phyloP scores from a whole-genome alignment of 139 green algal species.

The Micromonas commoda region DNA sequence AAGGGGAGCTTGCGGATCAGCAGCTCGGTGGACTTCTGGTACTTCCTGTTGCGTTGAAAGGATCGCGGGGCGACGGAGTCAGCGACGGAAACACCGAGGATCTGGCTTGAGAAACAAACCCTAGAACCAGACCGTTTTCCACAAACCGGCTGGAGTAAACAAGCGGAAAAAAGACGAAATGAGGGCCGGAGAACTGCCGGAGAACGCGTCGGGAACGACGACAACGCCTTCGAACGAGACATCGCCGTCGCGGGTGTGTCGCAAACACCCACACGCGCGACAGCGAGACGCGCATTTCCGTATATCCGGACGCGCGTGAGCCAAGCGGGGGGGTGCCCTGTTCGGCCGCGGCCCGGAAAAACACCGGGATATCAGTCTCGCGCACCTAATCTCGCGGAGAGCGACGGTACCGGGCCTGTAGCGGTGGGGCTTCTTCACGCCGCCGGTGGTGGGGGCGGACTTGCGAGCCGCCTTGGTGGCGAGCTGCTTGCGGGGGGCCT shows the following conservation, averaged over 20 bases:
- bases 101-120: background rate
- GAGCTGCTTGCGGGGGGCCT: conserved; percentile 91
- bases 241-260: too few species aligned
- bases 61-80: background rate
- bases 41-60: conserved; percentile 37
- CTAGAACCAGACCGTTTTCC: background rate
- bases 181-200: background rate
- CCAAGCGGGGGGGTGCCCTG: too few species aligned
- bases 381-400: conserved; percentile 47
- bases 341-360: background rate
- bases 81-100: background rate
- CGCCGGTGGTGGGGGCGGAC: conserved; percentile 57
- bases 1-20: conserved; percentile 77
- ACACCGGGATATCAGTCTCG: background rate
- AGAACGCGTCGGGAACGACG: too few species aligned
- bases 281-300: too few species aligned
- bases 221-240: too few species aligned
- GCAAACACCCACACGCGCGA: too few species aligned
- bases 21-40: conserved; percentile 64
- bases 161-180: background rate
- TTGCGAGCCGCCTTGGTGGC: conserved; percentile 85
- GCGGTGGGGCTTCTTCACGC: conserved; percentile 60
- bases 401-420: conserved; percentile 65
- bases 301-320: too few species aligned
- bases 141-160: background rate